Base-by-base conservation (phyloP, 2,329 filamentous ascomycete genomes). In the Cyphellophora attinorum region DNA sequence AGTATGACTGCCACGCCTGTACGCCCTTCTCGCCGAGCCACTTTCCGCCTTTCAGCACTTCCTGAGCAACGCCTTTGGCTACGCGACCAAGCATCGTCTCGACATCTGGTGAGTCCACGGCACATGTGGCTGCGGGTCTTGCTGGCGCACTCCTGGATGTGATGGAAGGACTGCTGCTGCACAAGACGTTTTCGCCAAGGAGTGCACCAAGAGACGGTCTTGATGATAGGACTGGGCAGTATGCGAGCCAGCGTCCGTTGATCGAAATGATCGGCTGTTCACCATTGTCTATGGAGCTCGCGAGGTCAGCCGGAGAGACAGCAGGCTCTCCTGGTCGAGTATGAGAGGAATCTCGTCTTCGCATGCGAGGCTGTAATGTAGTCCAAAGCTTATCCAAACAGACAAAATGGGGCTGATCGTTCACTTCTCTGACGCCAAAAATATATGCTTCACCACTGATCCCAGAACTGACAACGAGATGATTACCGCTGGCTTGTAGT, bases 351-450 rank as follows among this genome's bases (percentile, higher is more conserved):
- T 64, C 60, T 38, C 64, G 56, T 31, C 64, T 56, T 17, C 50
- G 43, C 33, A 62, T 54, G 28, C 53, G 54, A 11, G 55, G 72
- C 52, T 91, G 84, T 17, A 94, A 65, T 29, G 78, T 79, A 1
- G 91, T 95, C 91, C 91, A 98, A 12, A 93, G 64, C 60, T 98
- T 98, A 13, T 81, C 88, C 36, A 91, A 67, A 50, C 86, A 95
- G 39, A 66, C 64, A 51, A 76, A 80, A 11, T 43, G 40, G 19
- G 42, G 44, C 8, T 42, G 37, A 11, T 40, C 38, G 11, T 45
- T 46, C 29, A 46, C 44, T 15, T 37, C 41, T 23, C 42, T 47
- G 34, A 56, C 42, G 19, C 65, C 54, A 71, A 79, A 96, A 5
- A 94, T 65, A 69, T 82, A 94, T 29, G 89, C 78, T 60, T 96